Base-by-base conservation (phyloP, 1,284 basidiomycete species). In the Trichosporon sp. region DNA sequence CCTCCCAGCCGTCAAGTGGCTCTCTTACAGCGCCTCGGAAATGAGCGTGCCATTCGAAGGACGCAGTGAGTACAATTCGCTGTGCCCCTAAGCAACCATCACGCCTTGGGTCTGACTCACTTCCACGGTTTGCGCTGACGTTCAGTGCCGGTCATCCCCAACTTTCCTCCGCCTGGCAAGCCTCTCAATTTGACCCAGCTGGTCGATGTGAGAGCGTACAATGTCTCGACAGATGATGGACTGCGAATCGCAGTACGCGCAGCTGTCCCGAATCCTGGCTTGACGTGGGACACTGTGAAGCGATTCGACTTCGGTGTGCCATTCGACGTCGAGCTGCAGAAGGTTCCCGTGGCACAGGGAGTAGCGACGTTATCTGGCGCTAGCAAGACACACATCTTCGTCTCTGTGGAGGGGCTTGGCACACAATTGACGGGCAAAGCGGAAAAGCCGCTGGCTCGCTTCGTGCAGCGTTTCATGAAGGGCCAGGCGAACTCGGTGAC, bases 71-170 rank as follows among this genome's bases (percentile, higher is more conserved):
- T 78, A 44, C 40, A 8, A 9, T 14, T 14, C 19, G 1, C 29
- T 37, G 6, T 5, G 7, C 4, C 3, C 19, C 36, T 31, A 13
- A n/a, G n/a, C n/a, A n/a, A n/a, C 23, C 40, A 21, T 36, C 40
- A 40, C n/a, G 40, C 19, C 40, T 44, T 44, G n/a, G n/a, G n/a
- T n/a, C n/a, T n/a, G n/a, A n/a, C n/a, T n/a, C n/a, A n/a, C n/a
- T 44, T 25, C 56, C 33, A 25, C 56, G 33, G 33, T 9, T 14
- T 52, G 10, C 49, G 63, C 68, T 65, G 59, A 66, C 61, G 10
- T 25, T 11, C 63, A 80, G 79, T 80, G 9, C 77, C 79, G 10
- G 62, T 59, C 8, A 33, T 80, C 4, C 77, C 78, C 16, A 72
- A 75, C 56, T 62, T 80, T 25, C 79, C 79, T 5, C 32, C 34